Percentiles rank a stretch among this genome's conserved stretches.
Conservation (phyloP, 371 early-diverging fungal species). For the Caulochytrium protostelioides region DNA sequence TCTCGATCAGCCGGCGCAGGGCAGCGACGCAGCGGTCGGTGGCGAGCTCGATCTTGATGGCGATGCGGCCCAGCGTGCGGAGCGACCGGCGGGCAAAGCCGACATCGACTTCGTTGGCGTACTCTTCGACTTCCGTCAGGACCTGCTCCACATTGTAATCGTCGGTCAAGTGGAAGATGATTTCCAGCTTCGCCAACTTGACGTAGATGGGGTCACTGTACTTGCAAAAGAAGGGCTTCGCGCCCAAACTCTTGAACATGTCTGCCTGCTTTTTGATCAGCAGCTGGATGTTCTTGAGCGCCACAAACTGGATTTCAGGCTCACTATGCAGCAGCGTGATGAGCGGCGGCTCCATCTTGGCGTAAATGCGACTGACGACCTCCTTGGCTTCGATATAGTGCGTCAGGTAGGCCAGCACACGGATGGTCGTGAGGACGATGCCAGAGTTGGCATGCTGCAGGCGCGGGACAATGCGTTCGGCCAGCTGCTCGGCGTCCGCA, state of each 20-base stretch:
- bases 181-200: slow-evolving; percentile 76
- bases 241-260: slow-evolving; percentile 58
- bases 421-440: slow-evolving; percentile 64
- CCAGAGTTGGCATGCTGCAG: slow-evolving; percentile 83
- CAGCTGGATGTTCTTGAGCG: slow-evolving; percentile 68
- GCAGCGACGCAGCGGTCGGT: slow-evolving; percentile 68
- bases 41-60: slow-evolving; percentile 62
- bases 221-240: slow-evolving; percentile 82
- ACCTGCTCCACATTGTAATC: slow-evolving; percentile 61
- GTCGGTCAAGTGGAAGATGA: slow-evolving; percentile 59
- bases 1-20: slow-evolving; percentile 62
- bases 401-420: slow-evolving; percentile 28
- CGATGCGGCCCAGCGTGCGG: slow-evolving; percentile 73
- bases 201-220: slow-evolving; percentile 94
- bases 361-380: slow-evolving; percentile 35
- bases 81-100: slow-evolving; percentile 87
- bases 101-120: slow-evolving; percentile 81
- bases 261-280: slow-evolving; percentile 63
- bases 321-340: slow-evolving; percentile 68
- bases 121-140: slow-evolving; percentile 78
- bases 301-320: slow-evolving; percentile 85
- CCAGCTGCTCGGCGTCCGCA: slow-evolving; percentile 61
- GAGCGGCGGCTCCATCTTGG: slow-evolving; percentile 76
- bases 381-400: slow-evolving; percentile 40
- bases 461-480: slow-evolving; percentile 69